Base-by-base conservation (phyloP, 2,329 filamentous ascomycete genomes). In the Lachnellula subtilissima region DNA sequence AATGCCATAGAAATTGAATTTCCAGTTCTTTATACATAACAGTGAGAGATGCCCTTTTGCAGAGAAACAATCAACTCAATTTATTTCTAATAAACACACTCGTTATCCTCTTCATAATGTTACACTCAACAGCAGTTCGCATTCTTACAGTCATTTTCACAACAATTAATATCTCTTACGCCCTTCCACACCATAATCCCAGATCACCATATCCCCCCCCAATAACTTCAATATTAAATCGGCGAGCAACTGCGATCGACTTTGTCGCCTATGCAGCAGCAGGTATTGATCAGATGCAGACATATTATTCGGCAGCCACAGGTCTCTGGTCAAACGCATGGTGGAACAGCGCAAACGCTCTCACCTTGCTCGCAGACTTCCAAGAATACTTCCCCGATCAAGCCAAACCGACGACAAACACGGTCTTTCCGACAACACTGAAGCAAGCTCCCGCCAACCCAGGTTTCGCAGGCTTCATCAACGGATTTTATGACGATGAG, bases 301-400 rank as follows among this genome's bases (percentile, higher is more conserved):
- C 66, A 17, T 88, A 81, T 78, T 89, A 88, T 68, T 78, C 85
- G 65, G 59, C 71, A 2, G 64, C 68, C 1, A 82, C 77, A 0
- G 87, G 87, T 2, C 74, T 88, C 7, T 90, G 84, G 84, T 72
- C 81, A 52, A 77, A 78, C 0, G 75, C 78, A 4, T 91, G 88
- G 88, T 91, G 88, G 87, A 87, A 88, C 64, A 79, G 79, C 50
- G 88, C 81, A 43, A 90, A 89, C 66, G 78, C 79, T 49, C 73
- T 90, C 55, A 87, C 85, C 0, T 79, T 78, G 25, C 70, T 90
- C 14, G 80, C 78, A 45, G 82, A 89, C 53, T 70, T 82, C 23
- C 60, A 69, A 51, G 62, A 62, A 22, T 61, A 57, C 17, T 68
- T 61, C 19, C 67, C 66, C 0, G 37, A 43, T 6, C 39, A 59